These are phyloP conservation scores for Aureobasidium lini DNA, from an alignment of 2,329 filamentous ascomycete genomes.

Conservation along the genomic window DNA sequence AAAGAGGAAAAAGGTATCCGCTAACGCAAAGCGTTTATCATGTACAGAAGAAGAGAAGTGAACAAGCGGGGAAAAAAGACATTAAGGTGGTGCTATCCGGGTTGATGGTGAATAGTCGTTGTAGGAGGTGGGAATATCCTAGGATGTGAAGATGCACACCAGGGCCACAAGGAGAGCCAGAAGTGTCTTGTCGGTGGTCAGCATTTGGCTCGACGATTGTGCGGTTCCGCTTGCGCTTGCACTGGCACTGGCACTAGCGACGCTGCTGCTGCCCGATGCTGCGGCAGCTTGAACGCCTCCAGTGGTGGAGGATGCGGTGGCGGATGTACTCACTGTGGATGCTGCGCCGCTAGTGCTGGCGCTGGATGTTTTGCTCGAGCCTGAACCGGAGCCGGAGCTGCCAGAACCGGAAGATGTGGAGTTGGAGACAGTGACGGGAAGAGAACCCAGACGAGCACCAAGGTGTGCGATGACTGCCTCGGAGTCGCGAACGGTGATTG, in stretches of 20 bases:
- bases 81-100: not conserved
- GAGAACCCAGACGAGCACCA: constrained; percentile 29
- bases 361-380: not conserved
- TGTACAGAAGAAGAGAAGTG: constrained; percentile 1
- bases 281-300: not conserved
- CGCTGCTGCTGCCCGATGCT: constrained; percentile 1
- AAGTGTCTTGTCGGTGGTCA: constrained; percentile 1
- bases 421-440: not conserved
- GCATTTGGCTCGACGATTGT: not conserved
- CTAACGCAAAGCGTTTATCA: not conserved
- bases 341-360: not conserved
- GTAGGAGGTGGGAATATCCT: not conserved
- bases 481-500: constrained; percentile 35
- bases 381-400: not conserved
- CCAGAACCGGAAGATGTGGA: not conserved
- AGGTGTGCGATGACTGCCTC: constrained; percentile 42
- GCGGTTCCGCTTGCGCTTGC: not conserved
- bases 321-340: constrained; percentile 1
- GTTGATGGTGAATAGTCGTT: not conserved
- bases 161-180: not conserved
- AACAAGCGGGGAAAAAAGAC: not conserved
- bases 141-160: constrained; percentile 3
- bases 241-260: not conserved
- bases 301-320: not conserved
- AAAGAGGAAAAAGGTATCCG: not conserved